A percentile compares a stretch with the other conserved stretches of the same genome.
Evolutionary conservation across 495 filamentous ascomycete species (phyloP).

Genomic region (Penicillium robsamsonii): DNA sequence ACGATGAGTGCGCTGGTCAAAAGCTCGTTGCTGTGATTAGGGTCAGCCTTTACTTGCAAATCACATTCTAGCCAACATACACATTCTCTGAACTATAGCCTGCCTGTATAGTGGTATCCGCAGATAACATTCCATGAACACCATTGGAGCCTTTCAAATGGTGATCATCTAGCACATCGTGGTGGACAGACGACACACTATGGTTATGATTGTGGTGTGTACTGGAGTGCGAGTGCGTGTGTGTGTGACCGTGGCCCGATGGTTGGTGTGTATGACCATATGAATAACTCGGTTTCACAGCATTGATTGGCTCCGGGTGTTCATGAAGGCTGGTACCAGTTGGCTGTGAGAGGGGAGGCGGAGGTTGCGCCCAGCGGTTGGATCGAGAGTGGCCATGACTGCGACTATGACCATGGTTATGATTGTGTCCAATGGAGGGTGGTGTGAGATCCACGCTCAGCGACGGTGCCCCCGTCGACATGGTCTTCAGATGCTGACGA

Average conservation of each 20-base stretch:
- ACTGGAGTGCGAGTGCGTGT: constrained; percentile 34
- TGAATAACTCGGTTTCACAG: constrained; percentile 16
- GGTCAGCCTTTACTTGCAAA: constrained; percentile 16
- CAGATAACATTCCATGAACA: neutral
- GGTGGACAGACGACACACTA: constrained; percentile 18
- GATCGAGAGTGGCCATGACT: constrained; percentile 44
- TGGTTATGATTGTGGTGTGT: constrained; percentile 17
- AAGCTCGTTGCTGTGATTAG: constrained; percentile 30
- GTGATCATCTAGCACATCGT: constrained; percentile 16
- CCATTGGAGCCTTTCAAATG: constrained; percentile 4
- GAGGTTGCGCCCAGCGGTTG: constrained; percentile 34
- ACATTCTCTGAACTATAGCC: constrained; percentile 9
- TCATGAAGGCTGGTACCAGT: constrained; percentile 19
- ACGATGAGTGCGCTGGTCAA: constrained; percentile 32
- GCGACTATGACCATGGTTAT: constrained; percentile 35
- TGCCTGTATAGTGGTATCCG: neutral
- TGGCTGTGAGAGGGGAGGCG: constrained; percentile 31
- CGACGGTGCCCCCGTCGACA: constrained; percentile 40
- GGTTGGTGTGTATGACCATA: constrained; percentile 22
- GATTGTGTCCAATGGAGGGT: constrained; percentile 29
- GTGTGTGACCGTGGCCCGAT: constrained; percentile 14
- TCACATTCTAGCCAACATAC: constrained; percentile 15
- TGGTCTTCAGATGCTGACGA: constrained; percentile 21
- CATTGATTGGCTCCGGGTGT: constrained; percentile 19
- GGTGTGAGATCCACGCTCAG: constrained; percentile 33